Percentiles rank a stretch among this genome's conserved stretches.
Conservation (phyloP, 306 rosid genomes). For the Myrica gale region DNA sequence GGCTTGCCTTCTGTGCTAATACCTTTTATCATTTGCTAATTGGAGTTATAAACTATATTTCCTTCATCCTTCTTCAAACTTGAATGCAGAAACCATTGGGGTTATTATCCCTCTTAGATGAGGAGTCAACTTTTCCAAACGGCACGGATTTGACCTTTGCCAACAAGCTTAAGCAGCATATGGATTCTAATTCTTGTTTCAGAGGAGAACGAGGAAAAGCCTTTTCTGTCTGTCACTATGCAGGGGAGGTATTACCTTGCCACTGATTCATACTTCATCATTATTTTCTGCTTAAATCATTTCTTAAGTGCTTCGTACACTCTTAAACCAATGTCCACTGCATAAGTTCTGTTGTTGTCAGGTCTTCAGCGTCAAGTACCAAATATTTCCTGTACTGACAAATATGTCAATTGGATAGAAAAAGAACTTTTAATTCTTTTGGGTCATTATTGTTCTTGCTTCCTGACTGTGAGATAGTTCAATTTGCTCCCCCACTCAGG, state of each 20-base stretch:
- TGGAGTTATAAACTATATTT: conserved; percentile 19
- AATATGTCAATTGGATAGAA: background rate
- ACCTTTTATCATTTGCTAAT: background rate
- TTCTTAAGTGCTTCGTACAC: conserved; percentile 15
- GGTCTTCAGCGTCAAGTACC: background rate
- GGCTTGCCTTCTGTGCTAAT: conserved; percentile 7
- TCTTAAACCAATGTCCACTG: background rate
- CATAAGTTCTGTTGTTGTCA: background rate
- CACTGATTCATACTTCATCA: conserved; percentile 3
- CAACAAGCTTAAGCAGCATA: conserved; percentile 92
- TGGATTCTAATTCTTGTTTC: conserved; percentile 70
- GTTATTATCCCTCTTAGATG: conserved; percentile 83
- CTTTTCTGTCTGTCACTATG: conserved; percentile 85
- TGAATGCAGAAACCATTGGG: conserved; percentile 93
- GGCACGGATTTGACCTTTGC: conserved; percentile 94
- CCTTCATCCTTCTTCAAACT: conserved; percentile 22
- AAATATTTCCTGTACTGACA: background rate
- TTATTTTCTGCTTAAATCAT: conserved; percentile 21
- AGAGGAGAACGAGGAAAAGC: conserved; percentile 90
- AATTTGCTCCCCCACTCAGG: conserved; percentile 58
- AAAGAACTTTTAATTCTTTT: background rate
- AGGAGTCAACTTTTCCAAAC: conserved; percentile 98
- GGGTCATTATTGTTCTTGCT: conserved; percentile 20
- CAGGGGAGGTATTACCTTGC: conserved; percentile 86
- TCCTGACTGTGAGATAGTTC: conserved; percentile 43